These are phyloP conservation scores for Pseudotsuga menziesii DNA, from an alignment of 75 land plant species.

Conservation along the genomic window DNA sequence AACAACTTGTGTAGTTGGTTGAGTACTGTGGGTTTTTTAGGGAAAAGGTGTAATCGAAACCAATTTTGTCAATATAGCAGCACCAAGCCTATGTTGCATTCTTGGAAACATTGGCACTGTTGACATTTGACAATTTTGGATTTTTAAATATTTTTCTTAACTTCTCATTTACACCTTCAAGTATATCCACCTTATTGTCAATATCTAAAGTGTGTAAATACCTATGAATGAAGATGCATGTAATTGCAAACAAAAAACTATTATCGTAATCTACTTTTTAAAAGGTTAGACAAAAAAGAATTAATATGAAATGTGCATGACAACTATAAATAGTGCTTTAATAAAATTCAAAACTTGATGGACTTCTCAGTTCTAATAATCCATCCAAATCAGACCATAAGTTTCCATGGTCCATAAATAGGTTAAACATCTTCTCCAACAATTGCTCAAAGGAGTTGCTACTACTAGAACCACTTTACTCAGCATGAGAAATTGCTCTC, in stretches of 20 bases:
- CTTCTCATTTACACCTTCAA: conserved; percentile 89
- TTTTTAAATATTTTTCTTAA: conserved; percentile 91
- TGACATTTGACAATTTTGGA: conserved; percentile 67
- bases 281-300: not conserved
- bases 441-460: conserved; percentile 42
- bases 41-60: conserved; percentile 59
- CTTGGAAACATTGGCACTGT: conserved; percentile 70
- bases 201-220: conserved; percentile 66
- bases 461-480: conserved; percentile 15
- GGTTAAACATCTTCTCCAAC: conserved; percentile 79
- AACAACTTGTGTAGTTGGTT: conserved; percentile 3
- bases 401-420: conserved; percentile 85
- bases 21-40: conserved; percentile 8
- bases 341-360: conserved; percentile 41
- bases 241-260: not conserved
- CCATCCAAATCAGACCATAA: conserved; percentile 76
- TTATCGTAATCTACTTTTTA: not conserved
- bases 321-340: conserved; percentile 64
- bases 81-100: conserved; percentile 97
- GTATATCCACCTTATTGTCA: conserved; percentile 57
- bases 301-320: not conserved
- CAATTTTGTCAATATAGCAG: conserved; percentile 70
- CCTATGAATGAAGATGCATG: conserved; percentile 71
- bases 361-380: conserved; percentile 57
- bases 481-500: conserved; percentile 51